Evolutionary conservation across 2,329 filamentous ascomycete species (phyloP).

Genomic region (Didymella pinodella): DNA sequence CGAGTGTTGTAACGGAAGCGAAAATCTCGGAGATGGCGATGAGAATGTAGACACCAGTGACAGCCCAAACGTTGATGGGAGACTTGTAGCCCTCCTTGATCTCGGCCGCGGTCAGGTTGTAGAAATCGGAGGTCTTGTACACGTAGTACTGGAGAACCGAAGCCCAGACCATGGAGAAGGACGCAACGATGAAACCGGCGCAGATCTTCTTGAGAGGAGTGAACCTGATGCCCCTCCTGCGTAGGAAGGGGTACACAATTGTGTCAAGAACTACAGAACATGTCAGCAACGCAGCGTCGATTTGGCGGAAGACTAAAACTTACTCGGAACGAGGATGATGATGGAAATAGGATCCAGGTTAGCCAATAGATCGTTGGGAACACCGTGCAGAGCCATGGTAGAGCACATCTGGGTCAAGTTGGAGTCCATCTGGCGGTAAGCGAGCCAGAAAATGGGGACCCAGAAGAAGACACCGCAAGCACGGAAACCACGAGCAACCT

Average conservation of each 20-base stretch:
- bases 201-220: slow-evolving; percentile 80
- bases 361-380: slow-evolving; percentile 79
- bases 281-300: slow-evolving; percentile 65
- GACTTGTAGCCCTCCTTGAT: slow-evolving; percentile 46
- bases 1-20: slow-evolving; percentile 72
- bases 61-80: slow-evolving; percentile 63
- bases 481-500: slow-evolving; percentile 69
- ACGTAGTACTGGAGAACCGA: slow-evolving; percentile 66
- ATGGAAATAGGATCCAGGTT: slow-evolving; percentile 80
- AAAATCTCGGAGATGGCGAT: slow-evolving; percentile 69
- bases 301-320: slow-evolving; percentile 55
- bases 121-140: slow-evolving; percentile 62
- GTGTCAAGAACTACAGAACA: slow-evolving; percentile 61
- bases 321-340: slow-evolving; percentile 72
- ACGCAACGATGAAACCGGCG: slow-evolving; percentile 71
- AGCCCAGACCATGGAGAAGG: slow-evolving; percentile 67
- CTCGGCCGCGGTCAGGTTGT: slow-evolving; percentile 41
- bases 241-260: slow-evolving; percentile 73
- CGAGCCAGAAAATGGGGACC: slow-evolving; percentile 71
- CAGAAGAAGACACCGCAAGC: slow-evolving; percentile 60
- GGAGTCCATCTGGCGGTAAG: slow-evolving; percentile 72
- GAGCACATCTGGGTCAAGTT: slow-evolving; percentile 72
- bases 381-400: slow-evolving; percentile 71
- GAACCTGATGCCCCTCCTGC: slow-evolving; percentile 70
- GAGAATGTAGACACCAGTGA: slow-evolving; percentile 61